phyloP scores from a whole-genome alignment of 108 stramenopile genomes.

The Nannochloropsis granulata region DNA sequence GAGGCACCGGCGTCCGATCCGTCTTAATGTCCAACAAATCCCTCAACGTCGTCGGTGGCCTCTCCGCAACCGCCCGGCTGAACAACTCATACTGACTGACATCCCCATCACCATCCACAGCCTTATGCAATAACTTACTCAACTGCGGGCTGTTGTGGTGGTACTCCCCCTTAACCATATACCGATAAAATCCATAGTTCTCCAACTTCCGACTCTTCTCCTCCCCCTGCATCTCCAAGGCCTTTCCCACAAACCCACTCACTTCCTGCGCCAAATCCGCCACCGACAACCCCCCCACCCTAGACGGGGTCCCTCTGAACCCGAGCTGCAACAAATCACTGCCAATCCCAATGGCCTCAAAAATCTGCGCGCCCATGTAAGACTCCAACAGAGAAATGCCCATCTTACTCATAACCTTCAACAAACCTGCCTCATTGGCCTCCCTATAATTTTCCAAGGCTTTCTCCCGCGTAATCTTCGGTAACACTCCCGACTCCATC shows the following conservation, averaged over 20 bases:
- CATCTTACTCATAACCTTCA: constrained; percentile 38
- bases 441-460: constrained; percentile 25
- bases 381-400: constrained; percentile 27
- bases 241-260: constrained; percentile 8
- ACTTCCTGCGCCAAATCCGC: constrained; percentile 19
- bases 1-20: constrained; percentile 2
- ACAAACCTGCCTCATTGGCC: constrained; percentile 23
- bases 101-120: constrained; percentile 9
- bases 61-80: constrained; percentile 7
- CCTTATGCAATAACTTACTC: constrained; percentile 19
- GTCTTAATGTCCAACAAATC: constrained; percentile 14
- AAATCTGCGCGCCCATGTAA: constrained; percentile 35
- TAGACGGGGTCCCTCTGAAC: constrained; percentile 25
- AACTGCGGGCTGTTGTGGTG: constrained; percentile 33
- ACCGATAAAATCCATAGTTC: constrained; percentile 34
- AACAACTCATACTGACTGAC: constrained; percentile 22
- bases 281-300: constrained; percentile 21
- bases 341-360: constrained; percentile 31
- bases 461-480: constrained; percentile 7
- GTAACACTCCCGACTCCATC: constrained; percentile 7
- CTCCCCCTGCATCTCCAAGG: not conserved
- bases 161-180: constrained; percentile 22
- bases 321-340: constrained; percentile 9
- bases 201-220: constrained; percentile 21
- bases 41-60: constrained; percentile 26